These are phyloP conservation scores for Boletus tylopilopsis DNA, from an alignment of 768 basidiomycete species.

Conservation along the genomic window DNA sequence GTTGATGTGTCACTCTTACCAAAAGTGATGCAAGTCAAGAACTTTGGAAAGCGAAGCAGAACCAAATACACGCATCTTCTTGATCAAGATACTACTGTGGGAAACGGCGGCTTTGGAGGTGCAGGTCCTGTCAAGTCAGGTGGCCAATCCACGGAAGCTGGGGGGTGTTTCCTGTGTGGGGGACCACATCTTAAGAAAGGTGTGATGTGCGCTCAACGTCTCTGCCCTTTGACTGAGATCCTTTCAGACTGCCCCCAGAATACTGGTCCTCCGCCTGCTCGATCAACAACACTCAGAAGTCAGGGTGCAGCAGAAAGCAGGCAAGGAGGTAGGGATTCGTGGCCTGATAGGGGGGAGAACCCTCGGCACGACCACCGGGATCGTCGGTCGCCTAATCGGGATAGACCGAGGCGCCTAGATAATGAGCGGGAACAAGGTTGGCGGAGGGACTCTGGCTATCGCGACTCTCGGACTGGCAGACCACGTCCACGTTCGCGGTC, in stretches of 20 bases:
- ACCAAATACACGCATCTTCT: conserved; percentile 96
- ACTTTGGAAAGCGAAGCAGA: conserved; percentile 89
- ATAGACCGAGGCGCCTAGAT: conserved; percentile 23
- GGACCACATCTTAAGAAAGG: conserved; percentile 93
- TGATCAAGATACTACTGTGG: conserved; percentile 85
- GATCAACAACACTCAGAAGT: conserved; percentile 28
- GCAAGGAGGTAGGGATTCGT: conserved; percentile 35
- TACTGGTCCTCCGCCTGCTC: conserved; percentile 34
- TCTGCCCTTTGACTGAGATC: conserved; percentile 4
- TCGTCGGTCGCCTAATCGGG: conserved; percentile 24
- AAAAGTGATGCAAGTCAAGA: conserved; percentile 94
- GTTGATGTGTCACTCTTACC: conserved; percentile 87
- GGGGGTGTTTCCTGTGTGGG: conserved; percentile 91
- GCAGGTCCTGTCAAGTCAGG: conserved; percentile 49
- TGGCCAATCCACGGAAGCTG: conserved; percentile 50
- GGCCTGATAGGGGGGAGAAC: conserved; percentile 31
- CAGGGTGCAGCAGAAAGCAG: conserved; percentile 32
- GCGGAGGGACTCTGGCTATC: conserved; percentile 14
- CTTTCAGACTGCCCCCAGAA: conserved; percentile 51
- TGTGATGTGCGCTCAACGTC: conserved; percentile 23
- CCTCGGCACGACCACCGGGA: conserved; percentile 13
- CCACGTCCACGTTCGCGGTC: conserved; percentile 31
- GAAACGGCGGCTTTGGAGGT: conserved; percentile 64
- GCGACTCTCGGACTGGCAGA: conserved; percentile 16
- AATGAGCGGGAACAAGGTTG: conserved; percentile 20